A percentile compares a stretch with the other conserved stretches of the same genome.
Evolutionary conservation across 2,329 filamentous ascomycete species (phyloP).

Genomic region (Microdochium bolleyi): DNA sequence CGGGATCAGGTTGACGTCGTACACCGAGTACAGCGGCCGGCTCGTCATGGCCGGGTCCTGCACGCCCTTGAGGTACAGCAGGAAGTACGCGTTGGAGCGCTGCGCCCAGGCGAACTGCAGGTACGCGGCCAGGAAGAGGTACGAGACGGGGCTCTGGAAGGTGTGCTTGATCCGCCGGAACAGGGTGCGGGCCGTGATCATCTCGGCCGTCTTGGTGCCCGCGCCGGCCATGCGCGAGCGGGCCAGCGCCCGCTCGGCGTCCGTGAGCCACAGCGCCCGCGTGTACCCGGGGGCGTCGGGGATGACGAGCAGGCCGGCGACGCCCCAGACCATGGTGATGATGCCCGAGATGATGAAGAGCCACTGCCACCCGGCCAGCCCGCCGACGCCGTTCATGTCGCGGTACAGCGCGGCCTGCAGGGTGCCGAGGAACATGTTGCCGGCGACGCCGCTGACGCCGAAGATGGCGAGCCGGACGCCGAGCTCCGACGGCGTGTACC

Average conservation of each 20-base stretch:
- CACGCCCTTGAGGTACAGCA: conserved; percentile 20
- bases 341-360: conserved; percentile 23
- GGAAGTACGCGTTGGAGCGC: conserved; percentile 26
- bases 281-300: conserved; percentile 31
- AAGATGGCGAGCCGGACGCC: conserved; percentile 20
- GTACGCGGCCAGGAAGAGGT: conserved; percentile 23
- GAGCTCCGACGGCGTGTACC: conserved; percentile 11
- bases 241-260: conserved; percentile 7
- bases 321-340: conserved; percentile 42
- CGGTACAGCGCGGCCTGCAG: conserved; percentile 14
- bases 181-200: conserved; percentile 16
- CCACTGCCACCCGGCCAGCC: conserved; percentile 3
- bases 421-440: conserved; percentile 22
- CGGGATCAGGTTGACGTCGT: conserved; percentile 43
- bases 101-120: conserved; percentile 24
- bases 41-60: conserved; percentile 9
- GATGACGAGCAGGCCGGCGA: conserved; percentile 36
- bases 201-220: conserved; percentile 9
- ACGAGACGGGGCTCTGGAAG: conserved; percentile 19
- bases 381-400: conserved; percentile 10
- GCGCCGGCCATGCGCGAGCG: conserved; percentile 7
- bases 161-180: conserved; percentile 10
- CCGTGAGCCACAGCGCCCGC: conserved; percentile 24
- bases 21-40: conserved; percentile 16
- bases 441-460: conserved; percentile 18